These are phyloP conservation scores for Hypericum perforatum DNA, from an alignment of 345 rosid species.

Conservation along the genomic window DNA sequence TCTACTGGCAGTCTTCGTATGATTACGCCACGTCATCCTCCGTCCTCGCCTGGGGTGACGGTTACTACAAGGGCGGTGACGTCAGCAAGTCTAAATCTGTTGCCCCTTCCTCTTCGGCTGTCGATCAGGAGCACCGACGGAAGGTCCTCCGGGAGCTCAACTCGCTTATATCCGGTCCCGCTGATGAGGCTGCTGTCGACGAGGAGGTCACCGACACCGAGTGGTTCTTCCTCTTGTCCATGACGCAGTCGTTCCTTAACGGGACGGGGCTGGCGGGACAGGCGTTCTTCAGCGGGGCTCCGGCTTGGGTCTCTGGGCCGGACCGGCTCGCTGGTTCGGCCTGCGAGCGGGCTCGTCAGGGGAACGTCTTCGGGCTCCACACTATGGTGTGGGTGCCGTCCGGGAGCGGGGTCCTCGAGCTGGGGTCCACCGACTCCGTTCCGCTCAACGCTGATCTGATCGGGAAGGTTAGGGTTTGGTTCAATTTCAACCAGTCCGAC, in stretches of 20 bases:
- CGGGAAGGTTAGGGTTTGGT: conserved; percentile 54
- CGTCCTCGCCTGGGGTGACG: conserved; percentile 83
- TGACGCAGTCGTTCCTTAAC: conserved; percentile 68
- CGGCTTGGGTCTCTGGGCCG: conserved; percentile 61
- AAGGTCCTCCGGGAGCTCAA: conserved; percentile 74
- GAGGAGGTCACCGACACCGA: conserved; percentile 93
- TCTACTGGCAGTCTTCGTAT: conserved; percentile 83
- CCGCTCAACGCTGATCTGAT: conserved; percentile 61
- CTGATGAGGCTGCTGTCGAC: conserved; percentile 51
- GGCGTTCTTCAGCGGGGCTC: conserved; percentile 39
- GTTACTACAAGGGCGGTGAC: conserved; percentile 83
- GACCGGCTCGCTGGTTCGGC: conserved; percentile 44
- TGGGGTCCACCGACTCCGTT: conserved; percentile 74
- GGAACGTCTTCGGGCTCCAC: conserved; percentile 59
- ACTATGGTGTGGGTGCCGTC: conserved; percentile 74
- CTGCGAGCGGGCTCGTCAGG: conserved; percentile 72
- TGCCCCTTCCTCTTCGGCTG: conserved; percentile 29
- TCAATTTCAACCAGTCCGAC: conserved; percentile 47
- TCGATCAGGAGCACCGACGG: conserved; percentile 77
- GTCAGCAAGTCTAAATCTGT: conserved; percentile 30
- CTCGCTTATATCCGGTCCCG: conserved; percentile 61
- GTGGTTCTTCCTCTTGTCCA: conserved; percentile 90
- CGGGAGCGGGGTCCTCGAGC: conserved; percentile 73
- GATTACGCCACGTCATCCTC: conserved; percentile 47
- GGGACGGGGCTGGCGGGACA: conserved; percentile 71